Percentiles rank a stretch among this genome's conserved stretches.
Evolutionary conservation across 129 eudicot genomes (phyloP).

Genomic region (Rutidosis leptorrhynchoides): DNA sequence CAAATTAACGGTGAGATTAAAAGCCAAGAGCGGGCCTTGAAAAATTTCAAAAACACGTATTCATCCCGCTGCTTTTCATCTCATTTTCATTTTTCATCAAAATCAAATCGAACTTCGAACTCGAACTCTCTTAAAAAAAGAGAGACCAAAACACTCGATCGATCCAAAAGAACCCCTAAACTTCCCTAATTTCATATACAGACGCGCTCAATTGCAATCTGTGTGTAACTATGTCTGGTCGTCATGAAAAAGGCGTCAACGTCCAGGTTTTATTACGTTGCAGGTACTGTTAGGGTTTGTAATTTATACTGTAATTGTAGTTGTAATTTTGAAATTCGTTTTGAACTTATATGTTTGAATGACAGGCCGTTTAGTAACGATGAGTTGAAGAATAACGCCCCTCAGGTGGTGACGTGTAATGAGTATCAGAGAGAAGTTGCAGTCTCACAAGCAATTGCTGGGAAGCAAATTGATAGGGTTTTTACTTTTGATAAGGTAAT

Average conservation of each 20-base stretch:
- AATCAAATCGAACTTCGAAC: constrained; percentile 22
- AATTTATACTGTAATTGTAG: no score
- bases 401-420: constrained; percentile 80
- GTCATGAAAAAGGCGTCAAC: constrained; percentile 82
- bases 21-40: constrained; percentile 32
- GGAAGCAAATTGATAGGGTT: constrained; percentile 79
- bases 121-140: neutral
- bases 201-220: constrained; percentile 12
- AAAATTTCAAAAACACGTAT: constrained; percentile 40
- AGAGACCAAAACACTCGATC: constrained; percentile 20
- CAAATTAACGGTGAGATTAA: constrained; percentile 28
- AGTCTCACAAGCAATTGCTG: constrained; percentile 83
- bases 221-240: constrained; percentile 55
- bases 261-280: constrained; percentile 94
- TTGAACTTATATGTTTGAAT: neutral
- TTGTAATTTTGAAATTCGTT: neutral
- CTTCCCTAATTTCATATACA: neutral
- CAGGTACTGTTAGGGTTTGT: constrained; percentile 52
- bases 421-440: constrained; percentile 81
- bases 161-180: constrained; percentile 9
- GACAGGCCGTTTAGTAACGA: constrained; percentile 81
- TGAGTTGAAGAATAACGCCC: constrained; percentile 82
- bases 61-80: constrained; percentile 58
- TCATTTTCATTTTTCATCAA: no score
- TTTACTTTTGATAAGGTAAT: constrained; percentile 76